These are phyloP conservation scores for Aspergillus glaucus DNA, from an alignment of 2,329 filamentous ascomycete species.

Conservation along the genomic window DNA sequence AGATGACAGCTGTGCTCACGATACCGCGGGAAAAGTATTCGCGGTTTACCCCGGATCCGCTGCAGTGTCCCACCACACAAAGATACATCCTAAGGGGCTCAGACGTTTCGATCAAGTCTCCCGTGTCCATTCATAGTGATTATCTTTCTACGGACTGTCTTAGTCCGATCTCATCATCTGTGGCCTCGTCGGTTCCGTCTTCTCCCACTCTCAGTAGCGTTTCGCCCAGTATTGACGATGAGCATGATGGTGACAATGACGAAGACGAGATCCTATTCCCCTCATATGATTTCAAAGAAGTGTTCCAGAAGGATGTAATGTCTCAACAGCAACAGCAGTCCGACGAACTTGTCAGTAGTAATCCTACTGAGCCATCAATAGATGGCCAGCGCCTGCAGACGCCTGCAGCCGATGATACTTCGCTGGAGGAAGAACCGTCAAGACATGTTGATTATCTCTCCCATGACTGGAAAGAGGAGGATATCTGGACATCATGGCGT, in stretches of 20 bases:
- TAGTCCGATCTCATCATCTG: slow-evolving; percentile 24
- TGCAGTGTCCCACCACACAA: slow-evolving; percentile 25
- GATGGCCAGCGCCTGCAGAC: slow-evolving; percentile 51
- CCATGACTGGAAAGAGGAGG: slow-evolving; percentile 88
- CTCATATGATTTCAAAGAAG: slow-evolving; percentile 39
- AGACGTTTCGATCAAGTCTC: slow-evolving; percentile 18
- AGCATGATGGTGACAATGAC: slow-evolving; percentile 15
- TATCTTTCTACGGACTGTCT: slow-evolving; percentile 18
- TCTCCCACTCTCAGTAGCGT: slow-evolving; percentile 34
- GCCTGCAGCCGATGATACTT: slow-evolving; percentile 72
- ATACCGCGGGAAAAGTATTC: slow-evolving; percentile 25
- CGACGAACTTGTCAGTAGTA: slow-evolving; percentile 14
- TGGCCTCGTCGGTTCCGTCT: slow-evolving; percentile 31
- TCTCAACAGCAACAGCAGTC: slow-evolving; percentile 7
- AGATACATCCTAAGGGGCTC: slow-evolving; percentile 26
- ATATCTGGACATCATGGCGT: slow-evolving; percentile 96
- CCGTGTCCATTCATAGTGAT: slow-evolving; percentile 15
- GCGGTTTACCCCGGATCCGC: slow-evolving; percentile 25
- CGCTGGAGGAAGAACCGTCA: slow-evolving; percentile 66
- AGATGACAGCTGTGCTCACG: slow-evolving; percentile 32
- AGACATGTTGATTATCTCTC: slow-evolving; percentile 94
- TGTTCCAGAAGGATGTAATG: slow-evolving; percentile 38
- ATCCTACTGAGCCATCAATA: slow-evolving; percentile 21
- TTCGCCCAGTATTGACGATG: slow-evolving; percentile 26
- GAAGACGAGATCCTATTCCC: slow-evolving; percentile 39